Evolutionary conservation across 306 rosid genomes (phyloP), one percentile per base, ranked within the genome.

Genomic region (Psophocarpus tetragonolobus): DNA sequence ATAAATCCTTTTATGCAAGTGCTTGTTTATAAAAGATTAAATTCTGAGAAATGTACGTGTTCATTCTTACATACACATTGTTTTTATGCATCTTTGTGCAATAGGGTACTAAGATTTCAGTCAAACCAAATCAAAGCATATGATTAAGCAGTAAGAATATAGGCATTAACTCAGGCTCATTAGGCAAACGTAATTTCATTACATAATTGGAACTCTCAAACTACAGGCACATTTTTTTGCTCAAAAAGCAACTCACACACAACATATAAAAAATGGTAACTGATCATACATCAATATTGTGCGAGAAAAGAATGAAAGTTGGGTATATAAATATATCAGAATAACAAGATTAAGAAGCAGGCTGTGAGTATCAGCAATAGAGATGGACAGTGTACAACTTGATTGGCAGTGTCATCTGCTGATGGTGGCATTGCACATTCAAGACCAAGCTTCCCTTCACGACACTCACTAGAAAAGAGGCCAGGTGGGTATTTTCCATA

Each of bases 401-500:
- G 83, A 70, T 54, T 72, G 27, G 87, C 77, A 0, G 79, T 86
- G 26, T 83, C 85, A 14, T 78, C 29, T 4, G 84, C 79, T 0
- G 99, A 84, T 23, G 97, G 97, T 0, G 97, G 71, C 38, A 6
- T n/a, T 15, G 88, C 97, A 30, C 99, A 95, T 13, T 8, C 79
- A 3, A 95, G 94, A 72, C 99, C 97, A 26, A 2, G 0, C 81
- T 91, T 92, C 17, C 87, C 96, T 30, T 80, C 97, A 0, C 30
- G 85, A 71, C 99, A 95, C 84, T 91, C 96, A 0, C 85, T 83
- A 18, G 97, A 75, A 51, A 95, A 95, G 75, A 95, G 96, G 47
- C 99, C 99, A 0, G 99, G 94, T 18, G 99, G 99, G 91, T 95
- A 95, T 62, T 73, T 82, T 35, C 99, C 99, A 4, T 92, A 87